Conservation (phyloP, 495 filamentous ascomycete genomes). For the Penicillium tannophilum region DNA sequence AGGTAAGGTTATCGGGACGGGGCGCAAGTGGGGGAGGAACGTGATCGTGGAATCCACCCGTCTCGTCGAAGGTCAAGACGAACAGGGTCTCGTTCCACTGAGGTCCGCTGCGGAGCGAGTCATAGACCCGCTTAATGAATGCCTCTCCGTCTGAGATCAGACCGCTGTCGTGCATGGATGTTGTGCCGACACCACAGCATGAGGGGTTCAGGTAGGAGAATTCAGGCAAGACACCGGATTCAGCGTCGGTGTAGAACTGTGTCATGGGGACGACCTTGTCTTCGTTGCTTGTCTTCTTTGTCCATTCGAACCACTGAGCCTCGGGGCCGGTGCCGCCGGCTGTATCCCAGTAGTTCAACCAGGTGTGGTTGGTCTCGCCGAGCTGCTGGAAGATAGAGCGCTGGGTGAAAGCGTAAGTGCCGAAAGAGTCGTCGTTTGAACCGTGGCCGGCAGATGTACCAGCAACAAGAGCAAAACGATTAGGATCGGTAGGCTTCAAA, state of each 20-base stretch:
- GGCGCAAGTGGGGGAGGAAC: conserved; percentile 46
- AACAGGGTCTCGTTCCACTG: conserved; percentile 52
- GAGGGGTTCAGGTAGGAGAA: conserved; percentile 54
- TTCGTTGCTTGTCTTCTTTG: conserved; percentile 30
- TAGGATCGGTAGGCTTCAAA: conserved; percentile 47
- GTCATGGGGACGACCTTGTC: conserved; percentile 34
- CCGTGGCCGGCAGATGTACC: conserved; percentile 53
- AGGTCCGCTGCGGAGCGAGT: conserved; percentile 45
- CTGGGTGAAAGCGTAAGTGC: conserved; percentile 37
- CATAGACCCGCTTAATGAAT: conserved; percentile 55
- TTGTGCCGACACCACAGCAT: conserved; percentile 50
- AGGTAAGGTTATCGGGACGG: conserved; percentile 43
- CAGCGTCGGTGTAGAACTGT: conserved; percentile 42
- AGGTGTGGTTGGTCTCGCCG: conserved; percentile 41
- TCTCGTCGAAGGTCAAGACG: conserved; percentile 55
- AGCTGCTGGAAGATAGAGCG: conserved; percentile 52
- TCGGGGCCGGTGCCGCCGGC: conserved; percentile 32
- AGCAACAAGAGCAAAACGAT: conserved; percentile 46
- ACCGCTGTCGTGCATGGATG: conserved; percentile 51
- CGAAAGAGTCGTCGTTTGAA: conserved; percentile 46
- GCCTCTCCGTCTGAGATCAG: conserved; percentile 50
- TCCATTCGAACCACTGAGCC: conserved; percentile 47
- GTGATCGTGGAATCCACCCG: conserved; percentile 54
- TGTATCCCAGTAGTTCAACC: conserved; percentile 52
- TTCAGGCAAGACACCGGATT: conserved; percentile 40